These are phyloP conservation scores for Picochlorum sp. DNA, from an alignment of 139 green algal genomes.

Conservation along the genomic window DNA sequence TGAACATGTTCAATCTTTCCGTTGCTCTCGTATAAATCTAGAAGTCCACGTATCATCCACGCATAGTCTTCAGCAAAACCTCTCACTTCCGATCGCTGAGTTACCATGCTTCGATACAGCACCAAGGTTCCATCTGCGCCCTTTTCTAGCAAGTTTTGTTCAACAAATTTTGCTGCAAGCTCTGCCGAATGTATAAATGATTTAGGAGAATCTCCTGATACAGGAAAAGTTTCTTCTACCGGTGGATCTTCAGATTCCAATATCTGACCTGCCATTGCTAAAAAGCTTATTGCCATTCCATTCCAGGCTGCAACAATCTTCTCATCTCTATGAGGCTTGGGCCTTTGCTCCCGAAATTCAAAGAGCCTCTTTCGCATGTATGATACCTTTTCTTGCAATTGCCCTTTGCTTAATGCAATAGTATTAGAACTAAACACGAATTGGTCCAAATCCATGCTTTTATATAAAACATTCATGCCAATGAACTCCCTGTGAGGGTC, in stretches of 20 bases:
- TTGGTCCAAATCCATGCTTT: conserved; percentile 22
- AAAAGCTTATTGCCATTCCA: conserved; percentile 67
- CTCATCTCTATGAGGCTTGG: conserved; percentile 66
- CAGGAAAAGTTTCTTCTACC: conserved; percentile 43
- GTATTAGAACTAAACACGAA: conserved; percentile 17
- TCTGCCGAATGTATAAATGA: neutral
- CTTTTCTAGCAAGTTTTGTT: conserved; percentile 57
- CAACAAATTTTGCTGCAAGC: conserved; percentile 49
- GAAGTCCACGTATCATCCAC: conserved; percentile 50
- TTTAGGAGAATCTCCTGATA: conserved; percentile 3
- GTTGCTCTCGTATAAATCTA: conserved; percentile 65
- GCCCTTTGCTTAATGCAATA: conserved; percentile 14
- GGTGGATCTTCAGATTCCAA: conserved; percentile 36
- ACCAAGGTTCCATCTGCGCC: conserved; percentile 19
- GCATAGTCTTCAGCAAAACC: conserved; percentile 77
- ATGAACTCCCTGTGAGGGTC: conserved; percentile 80
- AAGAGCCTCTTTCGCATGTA: conserved; percentile 44
- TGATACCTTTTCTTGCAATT: conserved; percentile 33
- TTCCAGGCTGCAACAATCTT: conserved; percentile 93
- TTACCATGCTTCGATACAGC: conserved; percentile 46
- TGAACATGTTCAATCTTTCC: conserved; percentile 58
- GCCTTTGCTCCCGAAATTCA: conserved; percentile 26
- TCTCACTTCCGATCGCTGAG: conserved; percentile 28
- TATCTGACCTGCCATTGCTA: conserved; percentile 48
- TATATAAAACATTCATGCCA: conserved; percentile 64